Conservation (phyloP, 169 alveolate species). For the Perkinsus olseni region DNA sequence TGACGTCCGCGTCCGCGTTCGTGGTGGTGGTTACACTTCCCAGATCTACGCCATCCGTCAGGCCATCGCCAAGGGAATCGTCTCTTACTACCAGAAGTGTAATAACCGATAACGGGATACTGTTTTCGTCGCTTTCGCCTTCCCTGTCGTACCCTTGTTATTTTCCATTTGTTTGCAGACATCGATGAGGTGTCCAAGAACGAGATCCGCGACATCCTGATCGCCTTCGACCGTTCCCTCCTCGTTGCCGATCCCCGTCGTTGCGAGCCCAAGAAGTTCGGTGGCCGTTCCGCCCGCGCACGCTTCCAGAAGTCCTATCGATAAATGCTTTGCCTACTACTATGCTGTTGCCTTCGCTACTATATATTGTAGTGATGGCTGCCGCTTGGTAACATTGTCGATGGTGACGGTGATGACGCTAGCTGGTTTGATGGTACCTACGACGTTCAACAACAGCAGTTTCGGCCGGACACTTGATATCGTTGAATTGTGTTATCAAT, state of each 20-base stretch:
- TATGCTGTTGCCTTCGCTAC: neutral
- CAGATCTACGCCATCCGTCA: slow-evolving; percentile 92
- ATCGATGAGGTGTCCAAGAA: slow-evolving; percentile 89
- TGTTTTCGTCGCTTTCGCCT: neutral
- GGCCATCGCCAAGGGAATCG: slow-evolving; percentile 97
- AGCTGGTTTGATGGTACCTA: neutral
- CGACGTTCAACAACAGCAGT: neutral
- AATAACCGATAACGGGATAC: neutral
- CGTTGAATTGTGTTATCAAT: neutral
- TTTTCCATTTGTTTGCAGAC: slow-evolving; percentile 10
- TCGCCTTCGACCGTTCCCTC: slow-evolving; percentile 95
- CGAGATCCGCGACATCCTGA: slow-evolving; percentile 84
- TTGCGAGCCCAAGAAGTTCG: slow-evolving; percentile 99
- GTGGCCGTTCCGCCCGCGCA: slow-evolving; percentile 97
- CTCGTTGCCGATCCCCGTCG: slow-evolving; percentile 99
- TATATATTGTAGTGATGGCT: neutral
- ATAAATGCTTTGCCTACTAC: slow-evolving; percentile 34
- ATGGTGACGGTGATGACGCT: neutral
- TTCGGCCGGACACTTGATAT: neutral
- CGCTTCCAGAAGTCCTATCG: slow-evolving; percentile 98
- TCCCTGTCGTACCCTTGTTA: neutral
- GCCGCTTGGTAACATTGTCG: neutral
- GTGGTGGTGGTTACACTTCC: slow-evolving; percentile 97
- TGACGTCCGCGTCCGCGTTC: slow-evolving; percentile 94
- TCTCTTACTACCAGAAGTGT: slow-evolving; percentile 93